Evolutionary conservation across 805 yeast genomes (phyloP).

Genomic region (Komagataella pastoris): DNA sequence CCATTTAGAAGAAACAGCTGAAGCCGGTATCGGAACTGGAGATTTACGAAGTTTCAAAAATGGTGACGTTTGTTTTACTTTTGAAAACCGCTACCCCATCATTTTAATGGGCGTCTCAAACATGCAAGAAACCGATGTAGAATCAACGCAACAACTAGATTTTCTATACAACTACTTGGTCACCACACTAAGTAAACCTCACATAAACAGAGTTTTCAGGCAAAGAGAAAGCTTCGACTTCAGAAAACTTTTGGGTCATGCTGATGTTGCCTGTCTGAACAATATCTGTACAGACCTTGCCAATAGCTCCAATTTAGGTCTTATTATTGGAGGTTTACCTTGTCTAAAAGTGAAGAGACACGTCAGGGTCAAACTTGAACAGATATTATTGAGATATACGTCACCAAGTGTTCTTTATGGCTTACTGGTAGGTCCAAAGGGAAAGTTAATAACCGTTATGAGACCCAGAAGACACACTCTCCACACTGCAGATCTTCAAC

Average conservation of each 20-base stretch:
- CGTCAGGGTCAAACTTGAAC: slow-evolving; percentile 42
- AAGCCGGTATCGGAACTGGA: slow-evolving; percentile 5
- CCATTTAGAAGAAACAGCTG: slow-evolving; percentile 21
- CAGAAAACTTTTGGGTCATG: slow-evolving; percentile 57
- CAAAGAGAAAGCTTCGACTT: slow-evolving; percentile 73
- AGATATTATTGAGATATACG: slow-evolving; percentile 33
- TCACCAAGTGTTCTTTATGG: slow-evolving; percentile 60
- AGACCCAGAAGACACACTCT: slow-evolving; percentile 70
- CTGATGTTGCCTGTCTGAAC: slow-evolving; percentile 63
- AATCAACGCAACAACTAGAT: slow-evolving; percentile 51
- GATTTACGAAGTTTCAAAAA: slow-evolving; percentile 32
- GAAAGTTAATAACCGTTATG: slow-evolving; percentile 53
- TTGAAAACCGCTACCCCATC: slow-evolving; percentile 54
- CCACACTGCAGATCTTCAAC: slow-evolving; percentile 70
- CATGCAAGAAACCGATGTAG: slow-evolving; percentile 35
- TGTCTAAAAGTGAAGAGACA: slow-evolving; percentile 46
- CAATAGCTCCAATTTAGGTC: slow-evolving; percentile 38
- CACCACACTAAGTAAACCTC: slow-evolving; percentile 75
- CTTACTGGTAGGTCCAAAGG: slow-evolving; percentile 47
- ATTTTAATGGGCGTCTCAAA: slow-evolving; percentile 58
- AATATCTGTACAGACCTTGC: slow-evolving; percentile 42
- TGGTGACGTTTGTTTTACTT: slow-evolving; percentile 38
- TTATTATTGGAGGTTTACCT: slow-evolving; percentile 53
- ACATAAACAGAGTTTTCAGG: slow-evolving; percentile 53
- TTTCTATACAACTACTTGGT: slow-evolving; percentile 64